These are phyloP conservation scores for Talaromyces sp. DNA, from an alignment of 2,329 filamentous ascomycete genomes.

Conservation along the genomic window DNA sequence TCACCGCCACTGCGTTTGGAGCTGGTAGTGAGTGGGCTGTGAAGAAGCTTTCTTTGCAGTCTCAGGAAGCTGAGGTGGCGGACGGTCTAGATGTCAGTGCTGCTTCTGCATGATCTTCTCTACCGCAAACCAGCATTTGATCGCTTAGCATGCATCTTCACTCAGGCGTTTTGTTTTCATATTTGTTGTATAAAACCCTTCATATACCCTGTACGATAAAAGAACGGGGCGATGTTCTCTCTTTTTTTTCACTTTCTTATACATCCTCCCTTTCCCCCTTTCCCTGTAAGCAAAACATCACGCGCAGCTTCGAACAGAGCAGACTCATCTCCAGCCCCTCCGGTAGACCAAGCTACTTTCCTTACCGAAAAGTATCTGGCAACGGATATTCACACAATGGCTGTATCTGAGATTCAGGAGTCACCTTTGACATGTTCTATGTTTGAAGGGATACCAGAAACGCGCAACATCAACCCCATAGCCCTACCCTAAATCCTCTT, in stretches of 20 bases:
- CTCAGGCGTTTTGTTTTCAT: slow-evolving; percentile 20
- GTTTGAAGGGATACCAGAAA: slow-evolving; percentile 19
- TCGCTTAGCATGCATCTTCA: slow-evolving; percentile 14
- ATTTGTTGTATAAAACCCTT: slow-evolving; percentile 19
- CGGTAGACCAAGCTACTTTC: slow-evolving; percentile 23
- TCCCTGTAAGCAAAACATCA: slow-evolving; percentile 19
- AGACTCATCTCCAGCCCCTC: slow-evolving; percentile 45
- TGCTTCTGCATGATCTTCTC: slow-evolving; percentile 1
- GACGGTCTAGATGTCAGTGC: neutral
- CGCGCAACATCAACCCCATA: slow-evolving; percentile 49
- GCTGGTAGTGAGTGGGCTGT: slow-evolving; percentile 66
- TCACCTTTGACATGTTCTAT: slow-evolving; percentile 19
- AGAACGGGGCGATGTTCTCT: slow-evolving; percentile 15
- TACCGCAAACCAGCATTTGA: neutral
- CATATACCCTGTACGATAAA: slow-evolving; percentile 22
- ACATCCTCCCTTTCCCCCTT: neutral
- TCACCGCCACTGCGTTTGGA: slow-evolving; percentile 45
- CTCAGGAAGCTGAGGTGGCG: slow-evolving; percentile 37
- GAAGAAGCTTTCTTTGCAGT: slow-evolving; percentile 65
- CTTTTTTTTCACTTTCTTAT: neutral
- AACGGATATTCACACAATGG: neutral
- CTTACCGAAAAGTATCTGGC: neutral
- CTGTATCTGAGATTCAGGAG: neutral
- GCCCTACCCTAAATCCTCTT: neutral
- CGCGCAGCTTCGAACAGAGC: slow-evolving; percentile 54